Base-by-base conservation (phyloP, 371 early-diverging fungal species). In the Capniomyces stellatus region DNA sequence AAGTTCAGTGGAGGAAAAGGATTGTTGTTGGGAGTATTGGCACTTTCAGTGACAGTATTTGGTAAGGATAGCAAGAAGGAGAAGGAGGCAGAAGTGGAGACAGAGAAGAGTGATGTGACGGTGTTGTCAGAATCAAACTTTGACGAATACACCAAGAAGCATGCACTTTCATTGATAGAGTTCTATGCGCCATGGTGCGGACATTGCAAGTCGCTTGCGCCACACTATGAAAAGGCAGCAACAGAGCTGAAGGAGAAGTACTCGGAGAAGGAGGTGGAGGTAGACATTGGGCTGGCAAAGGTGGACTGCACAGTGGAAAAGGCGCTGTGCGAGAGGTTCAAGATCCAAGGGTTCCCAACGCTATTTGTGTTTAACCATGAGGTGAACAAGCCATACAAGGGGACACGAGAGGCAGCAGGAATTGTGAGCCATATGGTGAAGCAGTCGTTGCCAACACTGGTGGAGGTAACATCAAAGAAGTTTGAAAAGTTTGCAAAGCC, bases 181-280 rank as follows among this genome's bases (percentile, higher is more conserved):
- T 93, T 92, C 75, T 93, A 78, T 68, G 93, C 92, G 3, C 92
- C 87, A 54, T 86, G 93, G 93, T 92, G 93, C 70, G 89, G 86
- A 47, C 89, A 93, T 77, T 94, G 93, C 75, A 84, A 92, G 71
- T 75, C 77, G 42, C 73, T 86, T 54, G 92, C 89, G 35, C 97
- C 97, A 49, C 86, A 87, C 61, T 95, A 88, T 67, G 92, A 89
- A 61, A 65, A 65, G 51, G 95, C 92, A 52, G 92, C 97, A 31
- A 78, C 80, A 4, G 50, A 64, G 43, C 78, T 96, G 51, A 83
- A 87, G 74, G 69, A 70, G 3, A 62, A 75, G 31, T 35, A 35
- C 15, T 6, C 35, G 6, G 35, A 35, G 10, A 35, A 35, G 35
- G 35, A 35, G 35, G 10, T 35, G 10, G 15, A 15, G 10, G 15